A percentile compares a stretch with the other conserved stretches of the same genome.
Evolutionary conservation across 1,139 yeast species (phyloP).

Genomic region (Zygoascus meyerae): DNA sequence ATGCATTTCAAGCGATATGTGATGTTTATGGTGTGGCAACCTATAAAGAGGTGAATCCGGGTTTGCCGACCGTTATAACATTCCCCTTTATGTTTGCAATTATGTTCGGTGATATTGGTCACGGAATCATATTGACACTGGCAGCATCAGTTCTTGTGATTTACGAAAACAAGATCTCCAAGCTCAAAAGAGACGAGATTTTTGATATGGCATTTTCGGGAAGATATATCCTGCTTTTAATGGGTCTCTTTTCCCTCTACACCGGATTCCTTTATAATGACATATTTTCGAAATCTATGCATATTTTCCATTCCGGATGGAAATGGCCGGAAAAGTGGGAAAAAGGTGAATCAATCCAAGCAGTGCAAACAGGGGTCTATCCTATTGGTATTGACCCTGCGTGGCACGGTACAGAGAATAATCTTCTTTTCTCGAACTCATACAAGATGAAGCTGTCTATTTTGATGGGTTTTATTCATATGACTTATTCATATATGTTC

Average conservation of each 20-base stretch:
- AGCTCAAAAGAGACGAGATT: conserved; percentile 77
- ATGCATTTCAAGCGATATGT: conserved; percentile 84
- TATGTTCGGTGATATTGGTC: conserved; percentile 99
- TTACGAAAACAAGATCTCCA: conserved; percentile 62
- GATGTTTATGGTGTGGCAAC: conserved; percentile 95
- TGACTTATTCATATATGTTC: conserved; percentile 84
- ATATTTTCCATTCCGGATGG: conserved; percentile 86
- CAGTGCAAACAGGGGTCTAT: conserved; percentile 63
- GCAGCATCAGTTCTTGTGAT: conserved; percentile 67
- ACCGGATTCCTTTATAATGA: conserved; percentile 94
- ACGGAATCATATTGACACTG: conserved; percentile 73
- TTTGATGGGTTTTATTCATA: conserved; percentile 89
- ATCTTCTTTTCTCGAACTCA: conserved; percentile 82
- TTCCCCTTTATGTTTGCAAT: conserved; percentile 98
- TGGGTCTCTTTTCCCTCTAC: conserved; percentile 92
- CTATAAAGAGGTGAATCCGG: conserved; percentile 94
- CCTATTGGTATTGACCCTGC: conserved; percentile 85
- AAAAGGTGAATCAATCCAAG: conserved; percentile 57
- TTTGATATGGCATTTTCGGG: conserved; percentile 96
- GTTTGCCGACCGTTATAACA: conserved; percentile 87
- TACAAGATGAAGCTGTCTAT: conserved; percentile 95
- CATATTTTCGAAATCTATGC: conserved; percentile 83
- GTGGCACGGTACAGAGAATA: conserved; percentile 97
- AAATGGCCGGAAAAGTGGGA: conserved; percentile 75
- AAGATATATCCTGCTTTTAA: conserved; percentile 75